phyloP scores from a whole-genome alignment of 768 basidiomycete species.

The Suillus americanus region DNA sequence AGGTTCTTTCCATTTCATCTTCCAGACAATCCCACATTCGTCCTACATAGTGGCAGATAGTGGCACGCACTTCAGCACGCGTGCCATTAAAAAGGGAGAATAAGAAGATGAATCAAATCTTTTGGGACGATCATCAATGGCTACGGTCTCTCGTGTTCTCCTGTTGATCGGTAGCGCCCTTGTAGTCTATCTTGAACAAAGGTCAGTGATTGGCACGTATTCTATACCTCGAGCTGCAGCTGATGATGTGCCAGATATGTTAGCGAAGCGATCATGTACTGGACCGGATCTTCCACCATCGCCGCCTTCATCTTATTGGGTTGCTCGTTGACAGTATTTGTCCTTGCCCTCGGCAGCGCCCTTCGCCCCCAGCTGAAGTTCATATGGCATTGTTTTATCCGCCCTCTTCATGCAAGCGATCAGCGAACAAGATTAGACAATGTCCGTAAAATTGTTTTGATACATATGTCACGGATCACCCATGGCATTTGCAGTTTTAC shows the following conservation, averaged over 20 bases:
- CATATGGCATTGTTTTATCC: slow-evolving; percentile 50
- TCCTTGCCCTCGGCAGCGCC: slow-evolving; percentile 20
- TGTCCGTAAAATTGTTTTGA: slow-evolving; percentile 23
- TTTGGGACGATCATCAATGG: not conserved
- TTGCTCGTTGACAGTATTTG: slow-evolving; percentile 21
- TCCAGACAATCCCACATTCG: not conserved
- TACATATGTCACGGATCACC: not conserved
- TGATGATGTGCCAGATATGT: slow-evolving; percentile 14
- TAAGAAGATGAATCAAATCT: not conserved
- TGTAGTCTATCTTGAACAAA: slow-evolving; percentile 16
- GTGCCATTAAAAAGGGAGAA: slow-evolving; percentile 1
- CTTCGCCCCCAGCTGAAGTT: slow-evolving; percentile 45
- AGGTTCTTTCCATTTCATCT: not conserved
- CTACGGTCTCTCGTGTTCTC: slow-evolving; percentile 16
- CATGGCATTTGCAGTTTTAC: slow-evolving; percentile 48
- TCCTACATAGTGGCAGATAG: not conserved
- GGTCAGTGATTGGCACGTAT: slow-evolving; percentile 10
- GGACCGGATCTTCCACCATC: slow-evolving; percentile 30
- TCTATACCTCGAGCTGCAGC: not conserved
- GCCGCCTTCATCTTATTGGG: slow-evolving; percentile 28
- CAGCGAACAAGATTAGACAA: slow-evolving; percentile 47
- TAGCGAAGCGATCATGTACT: slow-evolving; percentile 20
- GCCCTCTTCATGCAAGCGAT: slow-evolving; percentile 39
- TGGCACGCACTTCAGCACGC: not conserved
- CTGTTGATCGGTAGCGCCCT: slow-evolving; percentile 21